A percentile compares a stretch with the other conserved stretches of the same genome.
Evolutionary conservation across 495 filamentous ascomycete species (phyloP).

Genomic region (Xylaria flabelliformis): DNA sequence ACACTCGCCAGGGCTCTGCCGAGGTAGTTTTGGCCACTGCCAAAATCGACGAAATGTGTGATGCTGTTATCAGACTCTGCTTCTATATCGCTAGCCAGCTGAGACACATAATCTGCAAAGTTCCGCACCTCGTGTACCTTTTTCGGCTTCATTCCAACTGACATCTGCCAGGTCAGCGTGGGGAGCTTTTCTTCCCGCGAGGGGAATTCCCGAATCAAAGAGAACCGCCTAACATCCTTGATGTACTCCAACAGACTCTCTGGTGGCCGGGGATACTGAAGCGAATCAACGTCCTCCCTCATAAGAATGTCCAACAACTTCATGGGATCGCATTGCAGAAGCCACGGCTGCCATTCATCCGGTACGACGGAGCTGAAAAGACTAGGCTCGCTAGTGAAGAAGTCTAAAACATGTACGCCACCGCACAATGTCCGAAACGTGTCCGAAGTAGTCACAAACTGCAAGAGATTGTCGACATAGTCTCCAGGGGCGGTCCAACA

Average conservation of each 20-base stretch:
- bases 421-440: slow-evolving; percentile 90
- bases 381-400: slow-evolving; percentile 82
- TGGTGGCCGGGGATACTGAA: slow-evolving; percentile 64
- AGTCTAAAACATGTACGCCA: slow-evolving; percentile 93
- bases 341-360: slow-evolving; percentile 78
- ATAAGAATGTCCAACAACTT: slow-evolving; percentile 79
- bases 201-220: slow-evolving; percentile 67
- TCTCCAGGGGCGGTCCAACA: slow-evolving; percentile 60
- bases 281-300: slow-evolving; percentile 67
- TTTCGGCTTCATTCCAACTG: slow-evolving; percentile 93
- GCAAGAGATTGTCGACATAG: slow-evolving; percentile 79
- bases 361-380: slow-evolving; percentile 79
- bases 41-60: slow-evolving; percentile 93
- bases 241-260: slow-evolving; percentile 75
- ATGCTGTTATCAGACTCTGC: slow-evolving; percentile 54
- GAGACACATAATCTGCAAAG: slow-evolving; percentile 62
- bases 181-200: slow-evolving; percentile 48
- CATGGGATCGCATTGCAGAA: slow-evolving; percentile 71
- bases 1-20: slow-evolving; percentile 83
- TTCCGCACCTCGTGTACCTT: slow-evolving; percentile 90
- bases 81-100: slow-evolving; percentile 60
- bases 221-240: slow-evolving; percentile 71
- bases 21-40: slow-evolving; percentile 94
- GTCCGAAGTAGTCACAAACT: slow-evolving; percentile 74
- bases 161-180: slow-evolving; percentile 69